Evolutionary conservation across 257 asterid genomes (phyloP).

Genomic region (Primulina eburnea): DNA sequence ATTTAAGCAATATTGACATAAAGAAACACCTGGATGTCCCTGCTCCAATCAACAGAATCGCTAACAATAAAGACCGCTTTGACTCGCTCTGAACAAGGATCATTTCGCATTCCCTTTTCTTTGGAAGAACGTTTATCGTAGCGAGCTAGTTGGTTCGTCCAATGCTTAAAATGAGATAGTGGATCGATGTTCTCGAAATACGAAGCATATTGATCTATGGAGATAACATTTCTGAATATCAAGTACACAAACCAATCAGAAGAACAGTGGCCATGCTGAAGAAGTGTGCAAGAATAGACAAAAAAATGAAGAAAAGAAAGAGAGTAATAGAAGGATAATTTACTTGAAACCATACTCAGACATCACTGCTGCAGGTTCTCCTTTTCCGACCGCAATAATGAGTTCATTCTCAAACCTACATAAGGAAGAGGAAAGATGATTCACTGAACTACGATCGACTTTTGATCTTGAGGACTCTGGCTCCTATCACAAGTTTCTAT

Average conservation of each 20-base stretch:
- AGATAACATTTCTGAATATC: constrained; percentile 63
- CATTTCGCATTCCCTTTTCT: constrained; percentile 30
- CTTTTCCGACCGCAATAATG: constrained; percentile 80
- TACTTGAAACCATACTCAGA: constrained; percentile 91
- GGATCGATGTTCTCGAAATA: constrained; percentile 87
- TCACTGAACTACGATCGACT: constrained; percentile 7
- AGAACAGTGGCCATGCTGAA: constrained; percentile 16
- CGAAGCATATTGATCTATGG: constrained; percentile 79
- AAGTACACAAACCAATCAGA: constrained; percentile 27
- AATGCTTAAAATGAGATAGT: constrained; percentile 58
- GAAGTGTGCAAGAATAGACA: constrained; percentile 18
- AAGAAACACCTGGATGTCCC: constrained; percentile 83
- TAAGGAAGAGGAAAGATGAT: constrained; percentile 12
- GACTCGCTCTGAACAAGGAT: constrained; percentile 64
- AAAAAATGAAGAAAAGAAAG: background rate
- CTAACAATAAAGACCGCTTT: constrained; percentile 86
- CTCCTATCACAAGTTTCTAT: background rate
- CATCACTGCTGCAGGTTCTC: constrained; percentile 84
- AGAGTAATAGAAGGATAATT: constrained; percentile 17
- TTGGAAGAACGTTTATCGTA: constrained; percentile 28
- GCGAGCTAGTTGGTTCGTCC: constrained; percentile 35
- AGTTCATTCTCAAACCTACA: constrained; percentile 71
- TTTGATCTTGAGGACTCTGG: constrained; percentile 10
- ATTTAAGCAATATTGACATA: constrained; percentile 13
- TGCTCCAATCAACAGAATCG: constrained; percentile 96